These are phyloP conservation scores for Wickerhamiella alocasiicola DNA, from an alignment of 805 yeast genomes.

Conservation along the genomic window DNA sequence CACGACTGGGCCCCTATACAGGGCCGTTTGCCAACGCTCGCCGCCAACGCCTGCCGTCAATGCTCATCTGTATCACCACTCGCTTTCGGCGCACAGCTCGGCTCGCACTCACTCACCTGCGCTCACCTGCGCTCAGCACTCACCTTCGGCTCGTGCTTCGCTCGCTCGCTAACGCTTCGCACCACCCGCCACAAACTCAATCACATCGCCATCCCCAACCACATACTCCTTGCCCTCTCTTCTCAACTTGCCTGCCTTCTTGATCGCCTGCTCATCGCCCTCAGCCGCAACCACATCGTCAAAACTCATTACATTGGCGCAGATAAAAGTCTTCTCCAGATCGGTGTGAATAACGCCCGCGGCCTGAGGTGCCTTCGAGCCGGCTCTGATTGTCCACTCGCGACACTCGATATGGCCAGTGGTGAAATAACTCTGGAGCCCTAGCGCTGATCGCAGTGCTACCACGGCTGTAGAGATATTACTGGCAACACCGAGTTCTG, in stretches of 20 bases:
- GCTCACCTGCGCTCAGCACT: too few relatives aligned
- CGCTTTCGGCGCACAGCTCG: too few relatives aligned
- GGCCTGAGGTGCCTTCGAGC: constrained; percentile 94
- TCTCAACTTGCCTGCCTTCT: constrained; percentile 45
- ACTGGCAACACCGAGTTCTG: constrained; percentile 27
- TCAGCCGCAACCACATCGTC: constrained; percentile 40
- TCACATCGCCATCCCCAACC: constrained; percentile 76
- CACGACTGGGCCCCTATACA: too few relatives aligned
- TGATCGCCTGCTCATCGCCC: constrained; percentile 42
- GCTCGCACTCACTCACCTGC: too few relatives aligned
- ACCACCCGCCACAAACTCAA: constrained; percentile 44
- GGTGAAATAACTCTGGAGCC: constrained; percentile 72
- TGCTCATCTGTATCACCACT: too few relatives aligned
- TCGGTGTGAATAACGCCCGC: constrained; percentile 93
- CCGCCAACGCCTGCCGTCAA: too few relatives aligned
- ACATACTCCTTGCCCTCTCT: constrained; percentile 67
- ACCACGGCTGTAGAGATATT: constrained; percentile 52
- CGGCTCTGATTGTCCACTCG: constrained; percentile 93
- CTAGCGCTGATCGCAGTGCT: constrained; percentile 53
- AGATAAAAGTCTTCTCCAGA: constrained; percentile 64
- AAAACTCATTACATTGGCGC: constrained; percentile 62
- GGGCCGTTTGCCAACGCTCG: too few relatives aligned
- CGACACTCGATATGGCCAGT: constrained; percentile 82
- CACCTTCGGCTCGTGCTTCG: too few relatives aligned
- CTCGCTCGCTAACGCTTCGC: too few relatives aligned